Percentiles rank a stretch among this genome's conserved stretches.
These are phyloP conservation scores for Neotropicomus parvogracilis DNA, from an alignment of 1,284 basidiomycete species.

Conservation along the genomic window DNA sequence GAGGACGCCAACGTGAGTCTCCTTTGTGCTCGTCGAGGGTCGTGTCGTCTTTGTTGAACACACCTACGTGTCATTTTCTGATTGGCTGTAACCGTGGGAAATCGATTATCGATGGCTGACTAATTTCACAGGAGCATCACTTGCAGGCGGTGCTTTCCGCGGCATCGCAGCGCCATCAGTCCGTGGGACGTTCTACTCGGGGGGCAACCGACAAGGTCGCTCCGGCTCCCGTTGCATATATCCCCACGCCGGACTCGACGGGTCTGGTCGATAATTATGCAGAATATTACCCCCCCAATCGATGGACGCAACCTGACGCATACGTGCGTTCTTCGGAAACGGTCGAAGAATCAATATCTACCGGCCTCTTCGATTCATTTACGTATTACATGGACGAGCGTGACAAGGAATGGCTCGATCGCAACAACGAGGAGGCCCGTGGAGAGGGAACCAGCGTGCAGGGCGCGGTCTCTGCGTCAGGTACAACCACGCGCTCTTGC, in stretches of 20 bases:
- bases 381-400: constrained; percentile 96
- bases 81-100: constrained; percentile 48
- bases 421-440: constrained; percentile 85
- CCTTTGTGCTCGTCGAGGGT: constrained; percentile 34
- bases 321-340: constrained; percentile 87
- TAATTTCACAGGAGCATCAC: constrained; percentile 81
- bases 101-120: constrained; percentile 62
- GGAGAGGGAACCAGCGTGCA: constrained; percentile 81
- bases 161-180: constrained; percentile 56
- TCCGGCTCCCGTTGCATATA: constrained; percentile 63
- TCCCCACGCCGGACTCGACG: constrained; percentile 89
- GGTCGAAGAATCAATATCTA: constrained; percentile 71
- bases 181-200: constrained; percentile 41
- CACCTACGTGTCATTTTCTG: constrained; percentile 41
- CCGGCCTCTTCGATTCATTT: constrained; percentile 63
- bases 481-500: constrained; percentile 47
- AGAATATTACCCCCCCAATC: constrained; percentile 64
- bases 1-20: constrained; percentile 84
- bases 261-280: constrained; percentile 76
- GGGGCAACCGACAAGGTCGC: constrained; percentile 42
- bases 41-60: constrained; percentile 44
- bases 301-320: constrained; percentile 74
- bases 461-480: constrained; percentile 54
- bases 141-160: constrained; percentile 82
- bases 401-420: constrained; percentile 91